These are phyloP conservation scores for Tolypocladium guangdongense DNA, from an alignment of 2,329 filamentous ascomycete genomes.

Conservation along the genomic window DNA sequence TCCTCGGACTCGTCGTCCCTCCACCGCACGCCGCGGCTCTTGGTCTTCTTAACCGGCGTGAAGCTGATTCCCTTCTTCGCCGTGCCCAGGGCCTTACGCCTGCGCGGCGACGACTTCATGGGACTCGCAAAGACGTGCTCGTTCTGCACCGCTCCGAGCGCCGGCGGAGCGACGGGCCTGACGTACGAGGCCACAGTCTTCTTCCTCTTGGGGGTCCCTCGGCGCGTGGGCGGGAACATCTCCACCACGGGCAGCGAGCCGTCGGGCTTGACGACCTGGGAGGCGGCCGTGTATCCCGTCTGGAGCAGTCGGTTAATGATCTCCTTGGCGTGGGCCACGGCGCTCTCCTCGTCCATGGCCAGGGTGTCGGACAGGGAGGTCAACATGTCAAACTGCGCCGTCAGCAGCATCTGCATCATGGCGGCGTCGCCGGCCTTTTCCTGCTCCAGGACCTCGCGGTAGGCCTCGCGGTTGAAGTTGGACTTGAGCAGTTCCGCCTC, in stretches of 20 bases:
- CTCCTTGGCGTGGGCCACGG: constrained; percentile 65
- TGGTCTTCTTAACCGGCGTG: constrained; percentile 67
- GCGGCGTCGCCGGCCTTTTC: constrained; percentile 71
- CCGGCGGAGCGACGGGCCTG: constrained; percentile 34
- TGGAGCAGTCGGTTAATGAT: constrained; percentile 71
- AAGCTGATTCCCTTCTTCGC: constrained; percentile 64
- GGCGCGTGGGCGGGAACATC: constrained; percentile 57
- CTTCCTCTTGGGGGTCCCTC: constrained; percentile 69
- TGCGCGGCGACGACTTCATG: constrained; percentile 67
- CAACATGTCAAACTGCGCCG: constrained; percentile 86
- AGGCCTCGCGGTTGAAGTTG: constrained; percentile 70
- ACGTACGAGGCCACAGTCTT: constrained; percentile 32
- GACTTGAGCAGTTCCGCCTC: constrained; percentile 81
- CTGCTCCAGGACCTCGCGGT: constrained; percentile 68
- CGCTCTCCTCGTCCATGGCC: constrained; percentile 72
- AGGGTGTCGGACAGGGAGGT: constrained; percentile 73
- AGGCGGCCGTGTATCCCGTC: constrained; percentile 60
- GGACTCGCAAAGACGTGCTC: constrained; percentile 34
- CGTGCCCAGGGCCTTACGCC: constrained; percentile 54
- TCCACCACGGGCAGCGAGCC: constrained; percentile 52
- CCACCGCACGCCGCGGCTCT: constrained; percentile 80
- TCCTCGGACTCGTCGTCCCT: constrained; percentile 78
- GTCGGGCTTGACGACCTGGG: constrained; percentile 85
- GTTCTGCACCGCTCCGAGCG: constrained; percentile 22
- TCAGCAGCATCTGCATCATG: constrained; percentile 71